These are phyloP conservation scores for Withania somnifera DNA, from an alignment of 305 asterid genomes.

Conservation along the genomic window DNA sequence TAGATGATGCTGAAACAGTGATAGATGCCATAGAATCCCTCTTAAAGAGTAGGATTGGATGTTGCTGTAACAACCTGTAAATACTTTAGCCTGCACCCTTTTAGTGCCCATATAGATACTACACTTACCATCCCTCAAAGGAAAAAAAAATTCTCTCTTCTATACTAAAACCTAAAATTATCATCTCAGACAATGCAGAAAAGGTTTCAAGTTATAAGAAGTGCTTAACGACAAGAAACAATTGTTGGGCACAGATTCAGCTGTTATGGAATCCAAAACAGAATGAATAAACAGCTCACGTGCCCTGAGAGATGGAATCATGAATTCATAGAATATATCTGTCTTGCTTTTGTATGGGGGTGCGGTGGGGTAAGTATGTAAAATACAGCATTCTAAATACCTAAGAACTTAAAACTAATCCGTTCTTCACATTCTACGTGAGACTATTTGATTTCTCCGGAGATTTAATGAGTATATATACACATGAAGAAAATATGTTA, in stretches of 20 bases:
- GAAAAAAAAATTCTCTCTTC: not conserved
- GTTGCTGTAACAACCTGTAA: not conserved
- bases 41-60: not conserved
- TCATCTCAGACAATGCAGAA: not conserved
- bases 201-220: not conserved
- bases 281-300: too few species aligned
- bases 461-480: not conserved
- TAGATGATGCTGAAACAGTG: too few species aligned
- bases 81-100: not conserved
- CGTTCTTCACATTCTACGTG: not conserved
- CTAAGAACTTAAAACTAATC: not conserved
- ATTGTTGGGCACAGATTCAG: not conserved
- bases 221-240: not conserved
- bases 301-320: too few species aligned
- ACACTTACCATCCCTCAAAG: not conserved
- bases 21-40: not conserved
- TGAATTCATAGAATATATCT: too few species aligned
- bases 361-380: too few species aligned
- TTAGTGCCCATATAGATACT: not conserved
- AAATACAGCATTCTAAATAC: too few species aligned
- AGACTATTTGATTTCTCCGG: not conserved
- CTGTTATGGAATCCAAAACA: not conserved
- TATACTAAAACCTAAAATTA: not conserved
- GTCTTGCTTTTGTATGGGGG: too few species aligned
- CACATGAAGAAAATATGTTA: not conserved